A percentile compares a stretch with the other conserved stretches of the same genome.
phyloP scores from a whole-genome alignment of 2,329 filamentous ascomycete species.

The Nemania sp. region DNA sequence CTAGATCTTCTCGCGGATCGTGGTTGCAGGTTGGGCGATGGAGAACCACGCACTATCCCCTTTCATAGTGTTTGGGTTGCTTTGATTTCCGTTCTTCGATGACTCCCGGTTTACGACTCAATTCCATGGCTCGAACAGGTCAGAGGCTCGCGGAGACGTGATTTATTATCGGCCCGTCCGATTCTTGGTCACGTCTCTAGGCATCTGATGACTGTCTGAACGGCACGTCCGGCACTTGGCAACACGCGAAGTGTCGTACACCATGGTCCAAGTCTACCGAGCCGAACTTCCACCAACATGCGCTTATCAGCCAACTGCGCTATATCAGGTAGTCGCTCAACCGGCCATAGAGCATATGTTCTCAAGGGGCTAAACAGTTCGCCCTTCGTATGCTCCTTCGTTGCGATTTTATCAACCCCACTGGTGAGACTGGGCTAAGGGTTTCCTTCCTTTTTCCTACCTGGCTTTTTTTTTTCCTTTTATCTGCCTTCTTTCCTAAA shows the following conservation, averaged over 20 bases:
- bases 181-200: conserved; percentile 24
- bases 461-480: conserved; percentile 39
- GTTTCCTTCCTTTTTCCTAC: conserved; percentile 38
- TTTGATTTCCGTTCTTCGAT: conserved; percentile 46
- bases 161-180: conserved; percentile 24
- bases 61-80: conserved; percentile 43
- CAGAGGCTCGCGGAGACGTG: conserved; percentile 26
- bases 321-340: conserved; percentile 10
- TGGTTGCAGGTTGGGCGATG: conserved; percentile 30
- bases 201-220: conserved; percentile 39
- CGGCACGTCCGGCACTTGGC: conserved; percentile 46
- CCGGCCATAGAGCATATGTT: conserved; percentile 17
- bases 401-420: conserved; percentile 37
- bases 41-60: conserved; percentile 31
- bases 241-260: conserved; percentile 35
- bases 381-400: conserved; percentile 30
- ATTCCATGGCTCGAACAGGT: conserved; percentile 42
- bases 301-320: conserved; percentile 10
- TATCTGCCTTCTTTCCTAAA: conserved; percentile 32
- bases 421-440: conserved; percentile 31
- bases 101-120: conserved; percentile 42
- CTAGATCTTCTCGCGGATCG: conserved; percentile 27
- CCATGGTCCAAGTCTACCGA: conserved; percentile 23
- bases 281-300: conserved; percentile 3
- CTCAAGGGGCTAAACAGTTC: conserved; percentile 11